Conservation (phyloP, 2,329 filamentous ascomycete species). For the Alternaria consortialis region DNA sequence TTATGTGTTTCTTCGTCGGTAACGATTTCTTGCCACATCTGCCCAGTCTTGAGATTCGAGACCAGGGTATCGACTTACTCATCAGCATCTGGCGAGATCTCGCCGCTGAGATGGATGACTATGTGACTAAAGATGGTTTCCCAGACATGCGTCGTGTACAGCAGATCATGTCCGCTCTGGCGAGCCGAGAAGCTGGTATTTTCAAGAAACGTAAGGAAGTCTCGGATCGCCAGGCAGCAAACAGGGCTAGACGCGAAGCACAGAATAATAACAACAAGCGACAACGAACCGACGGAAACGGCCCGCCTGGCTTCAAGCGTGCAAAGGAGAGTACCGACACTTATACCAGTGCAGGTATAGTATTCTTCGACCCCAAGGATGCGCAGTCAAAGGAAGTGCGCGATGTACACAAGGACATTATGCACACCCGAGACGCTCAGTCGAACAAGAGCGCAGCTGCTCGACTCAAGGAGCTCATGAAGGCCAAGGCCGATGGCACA, state of each 20-base stretch:
- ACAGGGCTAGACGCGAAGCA: slow-evolving; percentile 64
- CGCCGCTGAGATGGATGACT: slow-evolving; percentile 89
- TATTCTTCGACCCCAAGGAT: slow-evolving; percentile 50
- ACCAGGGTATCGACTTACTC: slow-evolving; percentile 95
- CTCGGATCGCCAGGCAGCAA: slow-evolving; percentile 83
- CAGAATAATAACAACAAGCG: slow-evolving; percentile 47
- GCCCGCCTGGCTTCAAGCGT: slow-evolving; percentile 41
- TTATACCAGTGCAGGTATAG: slow-evolving; percentile 45
- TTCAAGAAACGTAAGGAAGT: slow-evolving; percentile 87
- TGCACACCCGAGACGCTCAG: slow-evolving; percentile 75
- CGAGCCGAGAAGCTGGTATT: slow-evolving; percentile 91
- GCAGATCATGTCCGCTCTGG: slow-evolving; percentile 84
- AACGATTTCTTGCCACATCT: slow-evolving; percentile 98
- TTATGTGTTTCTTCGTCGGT: slow-evolving; percentile 98
- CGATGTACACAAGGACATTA: slow-evolving; percentile 83
- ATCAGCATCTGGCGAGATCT: slow-evolving; percentile 98
- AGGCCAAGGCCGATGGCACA: slow-evolving; percentile 56
- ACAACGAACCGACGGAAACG: slow-evolving; percentile 43
- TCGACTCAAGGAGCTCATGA: slow-evolving; percentile 76
- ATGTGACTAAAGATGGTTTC: slow-evolving; percentile 92
- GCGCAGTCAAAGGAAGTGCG: slow-evolving; percentile 50
- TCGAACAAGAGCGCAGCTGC: slow-evolving; percentile 96
- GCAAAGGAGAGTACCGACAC: slow-evolving; percentile 48
- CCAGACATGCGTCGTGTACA: slow-evolving; percentile 89
- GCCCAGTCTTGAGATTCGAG: slow-evolving; percentile 95